Conservation (phyloP, 2,329 filamentous ascomycete genomes). For the Diaporthe aspalathi region DNA sequence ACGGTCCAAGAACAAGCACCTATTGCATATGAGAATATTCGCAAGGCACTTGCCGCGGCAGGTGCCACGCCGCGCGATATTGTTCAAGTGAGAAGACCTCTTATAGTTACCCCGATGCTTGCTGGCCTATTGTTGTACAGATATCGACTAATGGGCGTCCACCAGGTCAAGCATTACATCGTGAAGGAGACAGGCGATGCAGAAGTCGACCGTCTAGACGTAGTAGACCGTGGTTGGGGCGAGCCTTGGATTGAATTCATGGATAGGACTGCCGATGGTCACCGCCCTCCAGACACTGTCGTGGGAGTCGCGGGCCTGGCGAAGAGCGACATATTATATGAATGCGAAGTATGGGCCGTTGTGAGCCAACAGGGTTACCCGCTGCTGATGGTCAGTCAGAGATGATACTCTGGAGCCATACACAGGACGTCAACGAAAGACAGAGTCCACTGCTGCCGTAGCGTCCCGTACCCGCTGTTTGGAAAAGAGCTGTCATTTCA, state of each 20-base stretch:
- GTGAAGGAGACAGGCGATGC: constrained; percentile 33
- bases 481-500: no score
- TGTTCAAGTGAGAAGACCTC: constrained; percentile 27
- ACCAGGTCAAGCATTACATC: constrained; percentile 36
- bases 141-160: not conserved
- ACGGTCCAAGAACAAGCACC: constrained; percentile 29
- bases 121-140: no score
- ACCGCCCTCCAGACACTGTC: constrained; percentile 34
- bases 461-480: no score
- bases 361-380: not conserved
- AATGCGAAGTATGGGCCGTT: constrained; percentile 36
- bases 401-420: not conserved
- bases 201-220: constrained; percentile 28
- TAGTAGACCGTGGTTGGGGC: constrained; percentile 35
- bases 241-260: constrained; percentile 33
- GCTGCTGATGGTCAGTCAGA: no score
- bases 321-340: constrained; percentile 30
- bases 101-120: no score
- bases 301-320: constrained; percentile 31
- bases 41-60: constrained; percentile 29
- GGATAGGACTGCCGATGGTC: constrained; percentile 32
- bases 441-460: no score
- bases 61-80: constrained; percentile 34
- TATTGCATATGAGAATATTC: constrained; percentile 33
- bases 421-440: no score